These are phyloP conservation scores for Prototheca wickerhamii DNA, from an alignment of 163 green algal species.

Conservation along the genomic window DNA sequence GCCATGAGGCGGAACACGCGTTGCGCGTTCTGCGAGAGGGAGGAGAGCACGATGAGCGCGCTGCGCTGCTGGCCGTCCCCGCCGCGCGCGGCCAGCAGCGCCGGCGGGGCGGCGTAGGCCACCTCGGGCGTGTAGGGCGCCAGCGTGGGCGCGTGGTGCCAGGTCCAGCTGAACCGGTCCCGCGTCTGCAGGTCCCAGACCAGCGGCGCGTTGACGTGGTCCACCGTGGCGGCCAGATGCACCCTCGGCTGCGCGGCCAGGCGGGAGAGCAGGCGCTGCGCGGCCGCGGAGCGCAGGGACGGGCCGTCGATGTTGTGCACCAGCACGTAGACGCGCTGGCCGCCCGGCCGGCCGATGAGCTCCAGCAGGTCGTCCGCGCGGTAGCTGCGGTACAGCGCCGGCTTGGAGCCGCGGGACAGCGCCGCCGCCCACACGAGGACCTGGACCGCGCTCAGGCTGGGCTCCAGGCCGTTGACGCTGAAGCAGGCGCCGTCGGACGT, in stretches of 20 bases:
- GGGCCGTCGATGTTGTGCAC: slow-evolving; percentile 86
- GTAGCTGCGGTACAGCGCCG: slow-evolving; percentile 10
- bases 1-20: slow-evolving; percentile 75
- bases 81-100: slow-evolving; percentile 33
- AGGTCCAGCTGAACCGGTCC: slow-evolving; percentile 43
- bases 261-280: slow-evolving; percentile 58
- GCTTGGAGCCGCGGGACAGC: slow-evolving; percentile 9
- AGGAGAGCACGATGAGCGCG: slow-evolving; percentile 67
- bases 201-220: slow-evolving; percentile 77
- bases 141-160: slow-evolving; percentile 63
- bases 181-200: slow-evolving; percentile 69
- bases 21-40: slow-evolving; percentile 61
- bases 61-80: slow-evolving; percentile 48
- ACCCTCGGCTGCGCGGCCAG: slow-evolving; percentile 58
- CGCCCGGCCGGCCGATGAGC: slow-evolving; percentile 13
- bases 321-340: slow-evolving; percentile 57
- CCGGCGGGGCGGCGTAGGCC: slow-evolving; percentile 10
- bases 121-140: slow-evolving; percentile 53
- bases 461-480: slow-evolving; percentile 53
- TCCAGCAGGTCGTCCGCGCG: slow-evolving; percentile 20
- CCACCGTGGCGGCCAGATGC: slow-evolving; percentile 68
- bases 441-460: slow-evolving; percentile 30
- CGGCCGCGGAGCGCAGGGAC: slow-evolving; percentile 35
- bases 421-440: slow-evolving; percentile 12
- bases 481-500: slow-evolving; percentile 55